Percentiles rank a stretch among this genome's conserved stretches.
Conservation (phyloP, 257 asterid species). For the Ehretia macrophylla region DNA sequence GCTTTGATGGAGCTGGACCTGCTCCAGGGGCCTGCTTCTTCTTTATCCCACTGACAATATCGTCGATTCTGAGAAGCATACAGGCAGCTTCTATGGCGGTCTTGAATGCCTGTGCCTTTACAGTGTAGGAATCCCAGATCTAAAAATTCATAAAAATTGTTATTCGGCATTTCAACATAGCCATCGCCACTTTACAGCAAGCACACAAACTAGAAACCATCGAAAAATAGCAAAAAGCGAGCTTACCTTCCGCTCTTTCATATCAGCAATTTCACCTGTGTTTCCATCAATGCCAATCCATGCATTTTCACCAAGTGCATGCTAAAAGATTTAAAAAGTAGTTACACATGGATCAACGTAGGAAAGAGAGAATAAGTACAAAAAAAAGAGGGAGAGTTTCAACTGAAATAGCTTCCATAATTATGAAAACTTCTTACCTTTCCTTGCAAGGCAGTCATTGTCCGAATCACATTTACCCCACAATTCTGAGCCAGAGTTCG, state of each 20-base stretch:
- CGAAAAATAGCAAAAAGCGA: no score
- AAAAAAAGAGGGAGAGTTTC: neutral
- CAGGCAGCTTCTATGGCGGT: constrained; percentile 96
- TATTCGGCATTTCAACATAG: neutral
- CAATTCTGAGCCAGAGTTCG: constrained; percentile 98
- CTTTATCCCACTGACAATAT: constrained; percentile 92
- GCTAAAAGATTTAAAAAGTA: constrained; percentile 31
- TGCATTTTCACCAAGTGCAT: constrained; percentile 92
- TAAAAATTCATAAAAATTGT: constrained; percentile 18
- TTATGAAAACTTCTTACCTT: constrained; percentile 40
- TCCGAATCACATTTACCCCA: constrained; percentile 91
- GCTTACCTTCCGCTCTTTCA: constrained; percentile 86
- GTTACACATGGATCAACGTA: neutral
- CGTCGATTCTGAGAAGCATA: constrained; percentile 94
- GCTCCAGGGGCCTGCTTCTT: constrained; percentile 84
- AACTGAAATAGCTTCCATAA: neutral
- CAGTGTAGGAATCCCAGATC: constrained; percentile 97
- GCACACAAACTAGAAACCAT: neutral
- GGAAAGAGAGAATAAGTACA: no score
- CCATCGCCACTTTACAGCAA: neutral
- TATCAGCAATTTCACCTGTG: constrained; percentile 84
- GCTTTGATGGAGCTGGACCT: constrained; percentile 42
- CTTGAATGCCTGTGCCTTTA: constrained; percentile 90
- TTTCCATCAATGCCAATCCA: constrained; percentile 96
- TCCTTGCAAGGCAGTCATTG: constrained; percentile 94